Conservation (phyloP, 306 rosid genomes). For the Leucaena leucocephala region DNA sequence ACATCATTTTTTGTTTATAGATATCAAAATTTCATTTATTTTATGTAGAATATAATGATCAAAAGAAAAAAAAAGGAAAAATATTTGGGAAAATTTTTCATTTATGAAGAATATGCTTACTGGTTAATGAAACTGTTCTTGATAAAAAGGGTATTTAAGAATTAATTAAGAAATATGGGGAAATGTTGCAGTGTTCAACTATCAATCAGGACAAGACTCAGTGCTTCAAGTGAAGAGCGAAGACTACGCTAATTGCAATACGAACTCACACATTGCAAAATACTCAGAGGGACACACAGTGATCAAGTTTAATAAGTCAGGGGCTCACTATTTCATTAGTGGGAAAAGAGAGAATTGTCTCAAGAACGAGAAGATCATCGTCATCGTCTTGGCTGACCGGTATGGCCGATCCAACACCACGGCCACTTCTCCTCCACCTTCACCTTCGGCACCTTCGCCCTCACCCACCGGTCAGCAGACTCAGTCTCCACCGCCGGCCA, state of each 20-base stretch:
- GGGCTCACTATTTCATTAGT: slow-evolving; percentile 73
- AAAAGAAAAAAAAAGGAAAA: no score
- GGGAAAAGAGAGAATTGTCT: slow-evolving; percentile 76
- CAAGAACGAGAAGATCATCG: slow-evolving; percentile 76
- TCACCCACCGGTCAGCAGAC: slow-evolving; percentile 26
- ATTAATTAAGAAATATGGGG: not conserved
- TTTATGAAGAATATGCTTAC: no score
- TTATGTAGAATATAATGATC: no score
- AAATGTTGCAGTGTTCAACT: slow-evolving; percentile 70
- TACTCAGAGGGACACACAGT: slow-evolving; percentile 79
- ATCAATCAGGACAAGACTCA: slow-evolving; percentile 73
- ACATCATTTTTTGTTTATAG: no score
- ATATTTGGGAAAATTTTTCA: no score
- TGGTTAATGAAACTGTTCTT: no score
- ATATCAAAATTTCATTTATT: no score
- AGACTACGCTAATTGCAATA: slow-evolving; percentile 72
- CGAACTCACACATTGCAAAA: slow-evolving; percentile 44
- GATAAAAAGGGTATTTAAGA: not conserved
- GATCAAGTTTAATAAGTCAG: slow-evolving; percentile 56
- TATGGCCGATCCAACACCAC: slow-evolving; percentile 45
- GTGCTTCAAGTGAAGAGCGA: slow-evolving; percentile 66
- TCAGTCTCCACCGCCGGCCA: slow-evolving; percentile 47
- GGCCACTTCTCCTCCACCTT: slow-evolving; percentile 45
- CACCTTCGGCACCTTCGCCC: not conserved
- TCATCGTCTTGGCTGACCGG: slow-evolving; percentile 72